Percentiles rank a stretch among this genome's conserved stretches.
These are phyloP conservation scores for Ammopiptanthus mongolicus DNA, from an alignment of 306 rosid genomes.

Conservation along the genomic window DNA sequence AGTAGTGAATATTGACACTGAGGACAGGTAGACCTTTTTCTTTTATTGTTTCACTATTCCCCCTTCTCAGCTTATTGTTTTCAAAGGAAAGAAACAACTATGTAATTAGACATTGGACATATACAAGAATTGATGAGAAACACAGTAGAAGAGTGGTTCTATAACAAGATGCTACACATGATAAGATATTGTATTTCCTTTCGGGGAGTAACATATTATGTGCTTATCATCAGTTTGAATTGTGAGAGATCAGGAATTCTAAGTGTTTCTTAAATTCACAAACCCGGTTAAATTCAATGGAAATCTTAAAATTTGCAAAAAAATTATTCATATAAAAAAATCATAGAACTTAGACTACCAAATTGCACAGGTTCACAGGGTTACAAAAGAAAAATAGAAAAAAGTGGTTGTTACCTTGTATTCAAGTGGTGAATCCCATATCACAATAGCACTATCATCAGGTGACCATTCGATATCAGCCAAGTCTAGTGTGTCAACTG, in stretches of 20 bases:
- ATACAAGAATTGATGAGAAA: too few relatives aligned
- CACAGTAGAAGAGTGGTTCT: too few relatives aligned
- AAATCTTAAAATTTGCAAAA: slow-evolving; percentile 9
- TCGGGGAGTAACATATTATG: neutral
- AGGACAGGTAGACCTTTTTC: too few relatives aligned
- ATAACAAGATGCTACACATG: too few relatives aligned
- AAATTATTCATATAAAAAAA: neutral
- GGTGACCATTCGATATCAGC: slow-evolving; percentile 98
- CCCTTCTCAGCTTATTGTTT: too few relatives aligned
- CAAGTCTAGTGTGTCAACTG: slow-evolving; percentile 89
- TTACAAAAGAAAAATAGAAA: slow-evolving; percentile 6
- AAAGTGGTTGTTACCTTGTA: slow-evolving; percentile 58
- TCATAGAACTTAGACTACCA: neutral
- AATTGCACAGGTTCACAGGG: neutral
- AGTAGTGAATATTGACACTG: too few relatives aligned
- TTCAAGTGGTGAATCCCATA: slow-evolving; percentile 96
- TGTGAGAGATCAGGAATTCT: neutral
- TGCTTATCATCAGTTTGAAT: neutral
- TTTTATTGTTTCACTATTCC: too few relatives aligned
- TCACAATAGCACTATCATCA: slow-evolving; percentile 91
- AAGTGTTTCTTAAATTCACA: neutral
- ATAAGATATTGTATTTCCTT: neutral
- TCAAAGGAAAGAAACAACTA: too few relatives aligned
- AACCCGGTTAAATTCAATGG: neutral
- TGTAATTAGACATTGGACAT: too few relatives aligned